phyloP scores from a whole-genome alignment of 1,284 basidiomycete species.

The Ustanciosporium gigantosporum region DNA sequence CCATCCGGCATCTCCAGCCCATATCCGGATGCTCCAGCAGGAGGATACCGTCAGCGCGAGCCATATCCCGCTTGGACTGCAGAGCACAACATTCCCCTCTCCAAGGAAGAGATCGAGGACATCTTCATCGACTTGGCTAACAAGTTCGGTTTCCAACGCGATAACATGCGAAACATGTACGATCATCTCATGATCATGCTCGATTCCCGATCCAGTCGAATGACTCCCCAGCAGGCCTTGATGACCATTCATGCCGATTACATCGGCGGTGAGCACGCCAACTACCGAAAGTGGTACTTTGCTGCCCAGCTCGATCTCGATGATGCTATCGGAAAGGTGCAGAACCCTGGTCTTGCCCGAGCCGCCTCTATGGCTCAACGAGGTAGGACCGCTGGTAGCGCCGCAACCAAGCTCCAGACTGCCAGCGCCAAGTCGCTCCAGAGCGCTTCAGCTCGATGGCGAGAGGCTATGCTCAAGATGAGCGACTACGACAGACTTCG shows the following conservation, averaged over 20 bases:
- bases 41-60: conserved; percentile 64
- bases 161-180: conserved; percentile 73
- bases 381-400: conserved; percentile 30
- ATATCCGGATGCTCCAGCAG: conserved; percentile 35
- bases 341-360: conserved; percentile 85
- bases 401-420: conserved; percentile 65
- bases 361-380: conserved; percentile 75
- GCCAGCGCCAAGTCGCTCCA: conserved; percentile 77
- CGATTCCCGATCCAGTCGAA: conserved; percentile 71
- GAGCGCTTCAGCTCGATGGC: conserved; percentile 87
- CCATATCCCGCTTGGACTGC: conserved; percentile 90
- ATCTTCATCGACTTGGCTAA: conserved; percentile 96
- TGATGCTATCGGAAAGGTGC: conserved; percentile 88
- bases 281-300: conserved; percentile 82
- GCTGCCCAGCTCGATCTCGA: conserved; percentile 98
- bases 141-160: conserved; percentile 97
- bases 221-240: conserved; percentile 89
- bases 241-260: conserved; percentile 97
- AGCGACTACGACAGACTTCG: conserved; percentile 95
- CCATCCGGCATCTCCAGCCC: conserved; percentile 53
- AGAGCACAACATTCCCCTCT: conserved; percentile 89
- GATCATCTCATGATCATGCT: conserved; percentile 98
- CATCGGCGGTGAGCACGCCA: conserved; percentile 78
- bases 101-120: conserved; percentile 99
- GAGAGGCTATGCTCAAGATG: conserved; percentile 98